phyloP scores from a whole-genome alignment of 2,329 filamentous ascomycete genomes.

The Diatrype stigma region DNA sequence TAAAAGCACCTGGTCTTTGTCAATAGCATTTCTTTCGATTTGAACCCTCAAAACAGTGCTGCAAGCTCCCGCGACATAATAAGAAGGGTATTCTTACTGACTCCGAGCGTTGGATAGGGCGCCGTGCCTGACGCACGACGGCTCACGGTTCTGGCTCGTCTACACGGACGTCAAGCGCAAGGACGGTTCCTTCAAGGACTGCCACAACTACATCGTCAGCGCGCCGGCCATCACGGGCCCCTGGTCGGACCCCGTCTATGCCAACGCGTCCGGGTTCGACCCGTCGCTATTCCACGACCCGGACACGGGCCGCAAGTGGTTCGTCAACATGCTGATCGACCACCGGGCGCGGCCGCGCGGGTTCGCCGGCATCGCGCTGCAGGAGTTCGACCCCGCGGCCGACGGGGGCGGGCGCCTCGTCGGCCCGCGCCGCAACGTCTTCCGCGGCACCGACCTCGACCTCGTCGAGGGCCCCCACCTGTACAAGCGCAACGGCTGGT shows the following conservation, averaged over 20 bases:
- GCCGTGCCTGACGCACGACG: constrained; percentile 59
- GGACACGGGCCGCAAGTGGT: constrained; percentile 51
- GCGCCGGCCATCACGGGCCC: constrained; percentile 51
- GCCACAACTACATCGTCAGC: constrained; percentile 60
- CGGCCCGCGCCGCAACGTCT: constrained; percentile 53
- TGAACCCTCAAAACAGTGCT: too few species aligned
- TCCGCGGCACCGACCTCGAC: constrained; percentile 49
- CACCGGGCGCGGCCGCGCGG: constrained; percentile 43
- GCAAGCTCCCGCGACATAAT: too few species aligned
- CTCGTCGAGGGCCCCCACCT: constrained; percentile 56
- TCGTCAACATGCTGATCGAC: constrained; percentile 54
- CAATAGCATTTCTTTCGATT: too few species aligned
- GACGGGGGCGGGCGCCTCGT: constrained; percentile 51
- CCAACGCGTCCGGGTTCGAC: constrained; percentile 60
- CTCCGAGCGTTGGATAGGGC: too few species aligned
- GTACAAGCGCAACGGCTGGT: constrained; percentile 55
- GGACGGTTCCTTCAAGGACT: constrained; percentile 61
- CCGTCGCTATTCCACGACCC: constrained; percentile 54
- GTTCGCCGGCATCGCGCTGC: constrained; percentile 55
- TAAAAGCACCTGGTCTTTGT: too few species aligned
- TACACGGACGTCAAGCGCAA: constrained; percentile 65
- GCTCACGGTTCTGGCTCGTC: constrained; percentile 57
- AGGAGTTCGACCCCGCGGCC: constrained; percentile 49
- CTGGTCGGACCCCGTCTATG: constrained; percentile 58
- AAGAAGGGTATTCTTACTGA: too few species aligned